Base-by-base conservation (phyloP, 148 eudicot genomes). In the Silene uniflora region DNA sequence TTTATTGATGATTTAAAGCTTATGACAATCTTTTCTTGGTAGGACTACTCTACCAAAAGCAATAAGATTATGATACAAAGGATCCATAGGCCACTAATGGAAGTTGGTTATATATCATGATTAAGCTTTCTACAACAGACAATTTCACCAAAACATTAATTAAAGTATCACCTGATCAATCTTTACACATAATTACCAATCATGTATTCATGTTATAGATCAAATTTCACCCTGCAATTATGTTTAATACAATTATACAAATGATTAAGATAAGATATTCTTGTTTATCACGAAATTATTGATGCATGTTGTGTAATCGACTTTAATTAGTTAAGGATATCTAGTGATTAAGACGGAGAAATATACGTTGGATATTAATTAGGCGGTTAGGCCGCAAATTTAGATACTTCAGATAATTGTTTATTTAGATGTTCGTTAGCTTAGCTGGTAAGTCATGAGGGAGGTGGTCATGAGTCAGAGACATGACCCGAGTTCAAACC, bases 81-180 rank as follows among this genome's bases (percentile, higher is more conserved):
- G 17, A 52, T 52, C 18, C 14, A 18, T 13, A 11, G 56, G 56
- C 56, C 87, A 84, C 85, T 76, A 44, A 77, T 74, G 44, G 66
- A 75, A 80, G 73, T 72, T 76, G 83, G 61, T 80, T 27, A 64
- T 27, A 64, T 68, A 55, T 13, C 52, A 80, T 75, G 46, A 76
- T 75, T 56, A 24, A 23, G 64, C 47, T 12, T 71, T 72, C 24
- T 62, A 19, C 65, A 71, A 71, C 76, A 72, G 75, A 71, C 76
- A 23, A 69, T 70, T 80, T 75, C 42, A 75, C 52, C 79, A 75
- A 29, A 66, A 1, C 11, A 61, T 61, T 61, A 58, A 65, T 75
- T 71, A 22, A 75, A 24, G 67, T 44, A 75, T 75, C 82, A 80
- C 63, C 78, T 22, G 63, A 35, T 29, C 2, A 29, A 49, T 74